These are phyloP conservation scores for Camellia granthamiana DNA, from an alignment of 148 eudicot genomes.

Conservation along the genomic window DNA sequence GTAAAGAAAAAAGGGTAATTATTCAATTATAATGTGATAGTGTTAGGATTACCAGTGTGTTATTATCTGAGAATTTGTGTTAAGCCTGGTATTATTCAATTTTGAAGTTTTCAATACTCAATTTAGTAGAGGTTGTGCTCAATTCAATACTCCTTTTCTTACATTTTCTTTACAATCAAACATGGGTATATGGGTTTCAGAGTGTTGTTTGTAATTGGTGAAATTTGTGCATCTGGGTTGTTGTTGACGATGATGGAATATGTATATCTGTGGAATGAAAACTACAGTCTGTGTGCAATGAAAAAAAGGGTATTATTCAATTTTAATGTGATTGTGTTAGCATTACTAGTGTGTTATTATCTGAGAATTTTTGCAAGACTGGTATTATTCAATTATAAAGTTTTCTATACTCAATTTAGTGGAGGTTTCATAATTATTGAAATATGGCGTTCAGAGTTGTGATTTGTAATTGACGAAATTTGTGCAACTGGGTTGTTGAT, in stretches of 20 bases:
- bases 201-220: background rate
- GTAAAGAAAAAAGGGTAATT: background rate
- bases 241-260: too few relatives aligned
- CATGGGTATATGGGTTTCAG: too few relatives aligned
- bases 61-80: background rate
- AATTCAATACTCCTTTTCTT: background rate
- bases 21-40: background rate
- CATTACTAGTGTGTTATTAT: background rate
- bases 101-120: background rate
- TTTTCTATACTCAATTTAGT: background rate
- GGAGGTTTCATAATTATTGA: background rate
- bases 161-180: background rate
- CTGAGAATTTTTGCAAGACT: background rate
- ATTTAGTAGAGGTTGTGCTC: background rate
- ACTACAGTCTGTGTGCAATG: background rate
- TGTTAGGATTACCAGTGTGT: background rate
- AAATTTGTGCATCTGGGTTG: background rate
- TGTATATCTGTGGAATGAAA: too few relatives aligned
- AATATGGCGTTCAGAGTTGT: background rate
- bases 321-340: background rate
- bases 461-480: background rate
- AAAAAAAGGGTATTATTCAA: background rate
- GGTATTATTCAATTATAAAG: background rate
- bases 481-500: constrained; percentile 8
- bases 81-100: background rate